Conservation (phyloP, 257 asterid genomes). For the Lavandula angustifolia region DNA sequence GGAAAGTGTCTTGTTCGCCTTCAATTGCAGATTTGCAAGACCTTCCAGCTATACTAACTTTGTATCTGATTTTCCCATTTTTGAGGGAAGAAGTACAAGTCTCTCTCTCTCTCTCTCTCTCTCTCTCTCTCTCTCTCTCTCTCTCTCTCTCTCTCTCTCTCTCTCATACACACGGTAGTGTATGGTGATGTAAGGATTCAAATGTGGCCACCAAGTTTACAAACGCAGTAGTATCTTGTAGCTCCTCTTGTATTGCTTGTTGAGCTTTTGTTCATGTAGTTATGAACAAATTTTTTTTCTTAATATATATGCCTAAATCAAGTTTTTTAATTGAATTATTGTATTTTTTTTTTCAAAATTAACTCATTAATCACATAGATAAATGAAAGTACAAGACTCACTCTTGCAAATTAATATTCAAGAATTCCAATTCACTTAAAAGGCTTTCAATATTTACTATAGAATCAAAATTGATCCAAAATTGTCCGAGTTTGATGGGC, state of each 20-base stretch:
- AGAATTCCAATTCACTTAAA: no score
- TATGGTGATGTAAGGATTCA: constrained; percentile 28
- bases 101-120: neutral
- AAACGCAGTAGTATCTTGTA: neutral
- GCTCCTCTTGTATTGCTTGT: constrained; percentile 9
- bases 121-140: neutral
- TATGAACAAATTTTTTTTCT: neutral
- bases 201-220: neutral
- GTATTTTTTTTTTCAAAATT: neutral
- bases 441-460: no score
- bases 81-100: constrained; percentile 32
- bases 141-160: neutral
- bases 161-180: neutral
- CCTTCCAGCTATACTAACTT: constrained; percentile 35
- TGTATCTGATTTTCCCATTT: constrained; percentile 25
- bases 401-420: no score
- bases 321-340: neutral
- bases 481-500: no score
- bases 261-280: neutral
- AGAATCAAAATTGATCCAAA: no score
- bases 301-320: neutral
- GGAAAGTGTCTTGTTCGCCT: constrained; percentile 21
- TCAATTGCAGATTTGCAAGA: constrained; percentile 19
- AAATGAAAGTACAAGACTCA: no score
- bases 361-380: no score